Base-by-base conservation (phyloP, 768 basidiomycete species). In the Vishniacozyma victoriae region DNA sequence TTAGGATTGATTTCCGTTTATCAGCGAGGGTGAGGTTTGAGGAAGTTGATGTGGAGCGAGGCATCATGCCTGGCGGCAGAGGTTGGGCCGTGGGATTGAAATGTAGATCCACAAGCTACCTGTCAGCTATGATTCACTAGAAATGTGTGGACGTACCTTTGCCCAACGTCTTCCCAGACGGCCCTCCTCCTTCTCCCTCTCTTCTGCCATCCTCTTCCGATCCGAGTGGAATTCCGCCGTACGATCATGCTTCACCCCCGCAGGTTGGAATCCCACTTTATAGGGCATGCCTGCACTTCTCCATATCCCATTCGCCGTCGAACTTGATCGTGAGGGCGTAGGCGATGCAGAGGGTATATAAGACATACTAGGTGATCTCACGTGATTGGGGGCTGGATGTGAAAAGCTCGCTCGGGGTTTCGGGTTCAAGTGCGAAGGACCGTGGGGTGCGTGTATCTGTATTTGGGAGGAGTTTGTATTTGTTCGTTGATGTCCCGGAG, bases 181-280 rank as follows among this genome's bases (percentile, higher is more conserved):
- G 18, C 86, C 84, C 31, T 84, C 80, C 65, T 96, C 90, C 14
- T 87, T 78, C 24, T 83, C 80, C 35, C 78, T 78, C 13, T 71
- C 72, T 40, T 78, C 77, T 11, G 75, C 72, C 33, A 54, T 48
- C 23, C 39, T 20, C 42, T 52, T 56, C 39, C 75, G 42, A 49
- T 69, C 23, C 3, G 78, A 77, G 3, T 82, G 48, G 60, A 89
- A 96, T 45, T 88, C 86, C 46, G 87, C 89, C 5, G 91, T 95
- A 29, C 85, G 79, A 4, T 78, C 82, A 12, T 83, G 75, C 66
- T 81, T 84, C 4, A 90, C 80, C 4, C 92, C 92, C 60, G 79
- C 85, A 4, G 93, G 93, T 68, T 99, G 93, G 67, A 96, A 99
- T 1, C 90, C 89, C 2, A 87, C 82, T 38, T 84, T 82, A 67